A percentile compares a stretch with the other conserved stretches of the same genome.
These are phyloP conservation scores for Phoenix roebelenii DNA, from an alignment of 176 grass and related monocot genomes.

Conservation along the genomic window DNA sequence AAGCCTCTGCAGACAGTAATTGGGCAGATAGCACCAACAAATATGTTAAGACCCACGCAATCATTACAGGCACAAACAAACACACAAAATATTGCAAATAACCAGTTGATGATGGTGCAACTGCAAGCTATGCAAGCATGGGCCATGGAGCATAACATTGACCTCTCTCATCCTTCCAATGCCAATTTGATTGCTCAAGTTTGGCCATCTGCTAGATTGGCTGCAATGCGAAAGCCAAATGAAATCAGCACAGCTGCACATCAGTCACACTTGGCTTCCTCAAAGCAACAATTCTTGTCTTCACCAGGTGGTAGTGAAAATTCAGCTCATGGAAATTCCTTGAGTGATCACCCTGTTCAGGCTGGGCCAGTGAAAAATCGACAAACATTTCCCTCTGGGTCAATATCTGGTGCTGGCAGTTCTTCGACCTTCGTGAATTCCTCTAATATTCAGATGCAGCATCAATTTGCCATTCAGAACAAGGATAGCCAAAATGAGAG, in stretches of 20 bases:
- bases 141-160: conserved; percentile 80
- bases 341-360: conserved; percentile 26
- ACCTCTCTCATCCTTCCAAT: conserved; percentile 82
- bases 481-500: conserved; percentile 54
- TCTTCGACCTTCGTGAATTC: conserved; percentile 34
- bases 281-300: conserved; percentile 39
- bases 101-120: conserved; percentile 48
- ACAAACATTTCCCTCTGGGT: conserved; percentile 35
- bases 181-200: conserved; percentile 69
- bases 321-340: conserved; percentile 28
- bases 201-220: conserved; percentile 44
- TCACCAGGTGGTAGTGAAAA: conserved; percentile 57
- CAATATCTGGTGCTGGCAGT: conserved; percentile 39
- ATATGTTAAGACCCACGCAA: conserved; percentile 42
- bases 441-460: conserved; percentile 56
- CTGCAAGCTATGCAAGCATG: conserved; percentile 78
- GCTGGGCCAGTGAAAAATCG: conserved; percentile 35
- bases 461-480: conserved; percentile 34
- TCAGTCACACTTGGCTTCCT: conserved; percentile 22
- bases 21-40: conserved; percentile 32
- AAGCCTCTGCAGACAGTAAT: conserved; percentile 49
- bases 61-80: conserved; percentile 29
- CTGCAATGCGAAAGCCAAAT: conserved; percentile 59
- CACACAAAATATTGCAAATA: conserved; percentile 23
- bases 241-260: conserved; percentile 38